Evolutionary conservation across 441 rosid species (phyloP).

Genomic region (Populus tomentosa): DNA sequence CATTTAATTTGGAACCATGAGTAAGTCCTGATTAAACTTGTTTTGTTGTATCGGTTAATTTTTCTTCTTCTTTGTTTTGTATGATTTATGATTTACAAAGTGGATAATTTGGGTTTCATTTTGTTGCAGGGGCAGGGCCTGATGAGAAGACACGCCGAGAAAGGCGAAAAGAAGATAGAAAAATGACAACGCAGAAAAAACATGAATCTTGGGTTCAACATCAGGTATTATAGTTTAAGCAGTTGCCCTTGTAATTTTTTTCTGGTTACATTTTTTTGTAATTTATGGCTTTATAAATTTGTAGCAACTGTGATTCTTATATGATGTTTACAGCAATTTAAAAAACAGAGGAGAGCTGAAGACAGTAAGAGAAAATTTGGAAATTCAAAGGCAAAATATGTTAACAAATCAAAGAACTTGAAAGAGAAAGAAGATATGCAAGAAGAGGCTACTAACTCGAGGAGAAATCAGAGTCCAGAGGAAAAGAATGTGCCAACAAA

Average conservation of each 20-base stretch:
- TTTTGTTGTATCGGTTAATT: too few relatives aligned
- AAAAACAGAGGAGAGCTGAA: conserved; percentile 22
- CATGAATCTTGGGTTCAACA: conserved; percentile 53
- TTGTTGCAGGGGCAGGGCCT: conserved; percentile 19
- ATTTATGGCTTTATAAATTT: neutral
- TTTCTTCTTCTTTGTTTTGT: too few relatives aligned
- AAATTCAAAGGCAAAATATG: conserved; percentile 13
- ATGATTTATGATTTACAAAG: neutral
- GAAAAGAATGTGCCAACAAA: conserved; percentile 4
- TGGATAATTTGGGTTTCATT: neutral
- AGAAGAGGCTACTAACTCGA: neutral
- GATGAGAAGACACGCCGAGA: conserved; percentile 41
- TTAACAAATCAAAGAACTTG: conserved; percentile 18
- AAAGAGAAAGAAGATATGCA: conserved; percentile 10
- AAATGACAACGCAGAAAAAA: conserved; percentile 38
- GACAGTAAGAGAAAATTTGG: conserved; percentile 18
- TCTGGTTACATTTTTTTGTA: neutral
- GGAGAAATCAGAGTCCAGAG: neutral
- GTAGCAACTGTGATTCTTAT: conserved; percentile 1
- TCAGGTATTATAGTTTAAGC: conserved; percentile 35
- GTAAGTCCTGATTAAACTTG: too few relatives aligned
- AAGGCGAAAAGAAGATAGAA: conserved; percentile 66
- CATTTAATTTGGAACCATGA: too few relatives aligned
- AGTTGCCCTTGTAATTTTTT: neutral
- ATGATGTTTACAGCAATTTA: conserved; percentile 33